Conservation (phyloP, 768 basidiomycete species). For the Filobasidium wieringae region DNA sequence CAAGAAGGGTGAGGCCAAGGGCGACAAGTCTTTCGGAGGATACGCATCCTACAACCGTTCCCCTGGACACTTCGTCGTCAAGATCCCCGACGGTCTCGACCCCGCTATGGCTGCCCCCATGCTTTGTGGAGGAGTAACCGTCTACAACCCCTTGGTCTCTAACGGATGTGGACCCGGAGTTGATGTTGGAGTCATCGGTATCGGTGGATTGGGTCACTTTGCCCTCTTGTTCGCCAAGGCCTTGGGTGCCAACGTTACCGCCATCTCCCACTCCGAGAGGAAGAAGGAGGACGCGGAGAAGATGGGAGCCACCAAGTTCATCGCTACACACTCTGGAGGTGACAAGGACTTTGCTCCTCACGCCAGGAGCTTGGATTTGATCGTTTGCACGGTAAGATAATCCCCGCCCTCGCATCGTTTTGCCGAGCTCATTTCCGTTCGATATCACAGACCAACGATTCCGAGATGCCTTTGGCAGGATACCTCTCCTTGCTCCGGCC, state of each 20-base stretch:
- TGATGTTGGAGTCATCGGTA: slow-evolving; percentile 34
- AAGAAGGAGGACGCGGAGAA: slow-evolving; percentile 51
- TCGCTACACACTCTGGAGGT: slow-evolving; percentile 43
- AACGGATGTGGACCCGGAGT: slow-evolving; percentile 34
- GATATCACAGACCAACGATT: slow-evolving; percentile 16
- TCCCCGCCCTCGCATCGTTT: slow-evolving; percentile 39
- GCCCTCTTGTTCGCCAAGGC: slow-evolving; percentile 45
- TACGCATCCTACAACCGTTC: slow-evolving; percentile 18
- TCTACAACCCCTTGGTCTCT: slow-evolving; percentile 28
- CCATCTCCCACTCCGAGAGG: slow-evolving; percentile 48
- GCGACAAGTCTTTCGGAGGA: slow-evolving; percentile 28
- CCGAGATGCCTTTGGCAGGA: slow-evolving; percentile 25
- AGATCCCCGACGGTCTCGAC: slow-evolving; percentile 55
- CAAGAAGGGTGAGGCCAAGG: slow-evolving; percentile 20
- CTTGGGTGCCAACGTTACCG: slow-evolving; percentile 50
- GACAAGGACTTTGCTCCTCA: slow-evolving; percentile 31
- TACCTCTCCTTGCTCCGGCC: slow-evolving; percentile 30
- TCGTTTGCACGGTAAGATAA: slow-evolving; percentile 42
- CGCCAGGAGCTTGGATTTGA: slow-evolving; percentile 37
- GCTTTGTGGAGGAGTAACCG: slow-evolving; percentile 30
- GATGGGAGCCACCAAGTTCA: slow-evolving; percentile 50
- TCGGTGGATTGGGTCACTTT: slow-evolving; percentile 30
- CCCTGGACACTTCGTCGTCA: slow-evolving; percentile 46
- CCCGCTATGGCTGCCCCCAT: slow-evolving; percentile 35
- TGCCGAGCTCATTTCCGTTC: slow-evolving; percentile 37